phyloP scores from a whole-genome alignment of 306 rosid genomes.

The Vigna radiata region DNA sequence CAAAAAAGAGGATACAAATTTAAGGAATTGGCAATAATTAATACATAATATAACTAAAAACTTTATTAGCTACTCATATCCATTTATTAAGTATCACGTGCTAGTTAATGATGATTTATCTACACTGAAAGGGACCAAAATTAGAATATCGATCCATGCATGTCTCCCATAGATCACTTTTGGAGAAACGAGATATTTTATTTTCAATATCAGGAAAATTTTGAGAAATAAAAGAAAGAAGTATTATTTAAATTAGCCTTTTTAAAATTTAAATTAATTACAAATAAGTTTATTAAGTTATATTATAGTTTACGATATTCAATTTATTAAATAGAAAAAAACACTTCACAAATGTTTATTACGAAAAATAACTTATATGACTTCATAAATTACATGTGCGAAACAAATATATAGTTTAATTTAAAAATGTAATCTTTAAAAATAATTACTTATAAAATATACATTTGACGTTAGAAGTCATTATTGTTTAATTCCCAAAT shows the following conservation, averaged over 20 bases:
- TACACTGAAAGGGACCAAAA: neutral
- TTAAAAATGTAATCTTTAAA: too few relatives aligned
- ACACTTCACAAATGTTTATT: too few relatives aligned
- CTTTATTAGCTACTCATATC: neutral
- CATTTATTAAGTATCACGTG: neutral
- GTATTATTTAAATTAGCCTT: neutral
- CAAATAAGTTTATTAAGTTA: neutral
- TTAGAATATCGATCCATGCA: neutral
- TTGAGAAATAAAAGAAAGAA: too few relatives aligned
- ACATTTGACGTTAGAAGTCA: too few relatives aligned
- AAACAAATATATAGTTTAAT: too few relatives aligned
- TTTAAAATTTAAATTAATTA: neutral
- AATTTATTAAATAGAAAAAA: too few relatives aligned
- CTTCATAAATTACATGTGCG: too few relatives aligned
- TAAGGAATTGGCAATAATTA: neutral
- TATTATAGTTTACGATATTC: too few relatives aligned
- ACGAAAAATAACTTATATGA: too few relatives aligned
- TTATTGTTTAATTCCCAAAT: neutral
- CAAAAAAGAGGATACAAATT: neutral
- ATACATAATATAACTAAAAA: neutral
- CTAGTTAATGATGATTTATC: neutral
- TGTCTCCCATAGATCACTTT: neutral
- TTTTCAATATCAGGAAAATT: neutral
- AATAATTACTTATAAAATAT: too few relatives aligned
- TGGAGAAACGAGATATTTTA: neutral